Conservation (phyloP, 345 rosid genomes). For the Microcos paniculata region DNA sequence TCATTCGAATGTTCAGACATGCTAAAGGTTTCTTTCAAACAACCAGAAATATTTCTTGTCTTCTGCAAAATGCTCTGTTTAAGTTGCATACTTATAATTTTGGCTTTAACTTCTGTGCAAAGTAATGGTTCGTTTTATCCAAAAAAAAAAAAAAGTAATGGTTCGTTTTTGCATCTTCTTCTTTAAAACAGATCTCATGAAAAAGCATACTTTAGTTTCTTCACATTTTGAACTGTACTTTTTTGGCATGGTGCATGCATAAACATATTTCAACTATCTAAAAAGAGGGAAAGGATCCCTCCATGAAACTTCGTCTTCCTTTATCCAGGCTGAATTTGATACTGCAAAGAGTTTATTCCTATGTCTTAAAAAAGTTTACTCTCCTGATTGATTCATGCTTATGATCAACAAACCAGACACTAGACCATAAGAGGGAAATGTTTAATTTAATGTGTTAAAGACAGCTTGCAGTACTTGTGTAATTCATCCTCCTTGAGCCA, state of each 20-base stretch:
- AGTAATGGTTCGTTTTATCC: no score
- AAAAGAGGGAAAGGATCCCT: neutral
- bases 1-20: conserved; percentile 54
- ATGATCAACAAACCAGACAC: neutral
- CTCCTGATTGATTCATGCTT: neutral
- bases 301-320: neutral
- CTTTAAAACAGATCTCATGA: neutral
- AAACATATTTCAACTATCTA: neutral
- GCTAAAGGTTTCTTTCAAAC: conserved; percentile 49
- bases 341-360: neutral
- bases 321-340: neutral
- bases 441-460: neutral
- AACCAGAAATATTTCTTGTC: neutral
- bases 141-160: no score
- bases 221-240: neutral
- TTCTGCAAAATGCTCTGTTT: neutral
- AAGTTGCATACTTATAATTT: neutral
- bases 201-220: neutral
- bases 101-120: neutral
- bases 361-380: neutral
- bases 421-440: neutral
- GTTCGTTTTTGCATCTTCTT: conserved; percentile 4
- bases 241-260: neutral
- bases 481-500: neutral
- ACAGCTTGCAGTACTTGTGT: neutral